Evolutionary conservation across 164 flowering plant genomes (phyloP).

Genomic region (Euptelea pleiosperma): DNA sequence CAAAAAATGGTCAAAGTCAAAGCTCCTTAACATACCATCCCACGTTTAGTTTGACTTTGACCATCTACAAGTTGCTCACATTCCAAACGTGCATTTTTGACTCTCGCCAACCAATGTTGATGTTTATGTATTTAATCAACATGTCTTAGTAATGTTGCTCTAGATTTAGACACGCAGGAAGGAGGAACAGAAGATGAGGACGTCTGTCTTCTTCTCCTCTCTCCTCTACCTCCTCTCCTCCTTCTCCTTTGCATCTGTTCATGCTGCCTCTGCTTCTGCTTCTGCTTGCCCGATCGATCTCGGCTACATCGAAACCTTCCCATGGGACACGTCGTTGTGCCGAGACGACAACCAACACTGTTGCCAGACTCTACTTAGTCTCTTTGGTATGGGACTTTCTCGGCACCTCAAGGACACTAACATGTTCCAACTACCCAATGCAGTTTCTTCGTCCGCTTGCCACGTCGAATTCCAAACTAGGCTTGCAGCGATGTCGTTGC

Average conservation of each 20-base stretch:
- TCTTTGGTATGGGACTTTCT: constrained; percentile 24
- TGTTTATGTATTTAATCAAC: not conserved
- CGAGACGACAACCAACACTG: constrained; percentile 9
- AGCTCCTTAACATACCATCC: too few species aligned
- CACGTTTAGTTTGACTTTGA: too few species aligned
- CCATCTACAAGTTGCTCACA: too few species aligned
- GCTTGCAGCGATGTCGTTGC: constrained; percentile 16
- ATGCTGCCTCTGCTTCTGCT: constrained; percentile 14
- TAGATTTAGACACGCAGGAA: too few species aligned
- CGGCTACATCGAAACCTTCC: constrained; percentile 39
- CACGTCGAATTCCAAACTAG: constrained; percentile 20
- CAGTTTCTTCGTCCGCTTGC: constrained; percentile 23
- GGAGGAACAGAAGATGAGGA: too few species aligned
- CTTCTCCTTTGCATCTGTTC: too few species aligned
- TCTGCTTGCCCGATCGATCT: constrained; percentile 49
- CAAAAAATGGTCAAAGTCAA: too few species aligned
- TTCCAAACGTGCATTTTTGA: too few species aligned
- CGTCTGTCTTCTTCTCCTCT: not conserved
- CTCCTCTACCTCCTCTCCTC: constrained; percentile 13
- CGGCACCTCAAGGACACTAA: constrained; percentile 22
- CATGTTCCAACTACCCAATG: constrained; percentile 25
- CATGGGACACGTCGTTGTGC: constrained; percentile 46
- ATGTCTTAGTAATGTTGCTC: too few species aligned
- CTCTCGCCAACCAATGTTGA: too few species aligned
- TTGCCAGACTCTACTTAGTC: constrained; percentile 27